Evolutionary conservation across 306 rosid species (phyloP).

Genomic region (Pterocarpus macrocarpus): DNA sequence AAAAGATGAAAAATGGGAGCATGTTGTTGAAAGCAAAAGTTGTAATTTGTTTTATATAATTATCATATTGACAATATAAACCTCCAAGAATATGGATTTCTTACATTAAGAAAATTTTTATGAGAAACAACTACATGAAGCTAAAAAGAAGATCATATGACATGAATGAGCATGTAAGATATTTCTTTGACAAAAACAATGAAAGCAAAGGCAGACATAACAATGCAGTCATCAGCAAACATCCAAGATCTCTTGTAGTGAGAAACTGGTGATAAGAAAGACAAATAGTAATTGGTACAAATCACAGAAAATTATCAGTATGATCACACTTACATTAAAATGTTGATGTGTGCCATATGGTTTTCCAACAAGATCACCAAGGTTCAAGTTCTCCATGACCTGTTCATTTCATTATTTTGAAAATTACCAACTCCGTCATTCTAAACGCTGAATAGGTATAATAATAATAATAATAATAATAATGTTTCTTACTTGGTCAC

Average conservation of each 20-base stretch:
- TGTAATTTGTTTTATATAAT: too few species aligned
- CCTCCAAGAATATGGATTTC: too few species aligned
- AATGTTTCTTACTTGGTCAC: conserved; percentile 74
- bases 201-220: conserved; percentile 11
- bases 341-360: conserved; percentile 89
- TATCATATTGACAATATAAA: too few species aligned
- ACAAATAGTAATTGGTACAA: conserved; percentile 18
- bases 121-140: background rate
- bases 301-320: conserved; percentile 3
- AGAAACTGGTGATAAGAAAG: conserved; percentile 27
- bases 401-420: conserved; percentile 52
- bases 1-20: conserved; percentile 17
- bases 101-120: too few species aligned
- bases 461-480: background rate
- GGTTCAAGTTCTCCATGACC: conserved; percentile 85
- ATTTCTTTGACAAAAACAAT: background rate
- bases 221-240: conserved; percentile 40
- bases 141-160: conserved; percentile 14
- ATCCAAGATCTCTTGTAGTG: background rate
- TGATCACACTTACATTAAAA: conserved; percentile 69
- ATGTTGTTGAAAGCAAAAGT: too few species aligned
- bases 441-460: conserved; percentile 23
- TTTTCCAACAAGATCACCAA: conserved; percentile 79
- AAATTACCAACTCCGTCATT: conserved; percentile 32
- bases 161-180: conserved; percentile 26